A percentile compares a stretch with the other conserved stretches of the same genome.
Conservation (phyloP, 1,139 yeast species). For the Magnusiomyces fungicola region DNA sequence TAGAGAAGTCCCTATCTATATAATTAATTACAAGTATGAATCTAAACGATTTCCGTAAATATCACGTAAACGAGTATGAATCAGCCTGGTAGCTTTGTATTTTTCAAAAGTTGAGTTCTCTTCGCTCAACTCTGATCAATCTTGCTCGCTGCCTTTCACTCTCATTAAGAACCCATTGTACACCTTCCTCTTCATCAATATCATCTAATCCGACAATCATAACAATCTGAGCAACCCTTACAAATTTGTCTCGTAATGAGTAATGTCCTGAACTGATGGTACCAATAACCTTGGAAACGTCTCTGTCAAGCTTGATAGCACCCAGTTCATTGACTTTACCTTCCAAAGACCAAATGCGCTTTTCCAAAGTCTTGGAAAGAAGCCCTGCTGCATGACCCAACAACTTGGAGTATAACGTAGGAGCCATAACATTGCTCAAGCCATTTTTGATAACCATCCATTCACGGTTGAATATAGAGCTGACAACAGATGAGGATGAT, state of each 20-base stretch:
- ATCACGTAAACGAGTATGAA: too few species aligned
- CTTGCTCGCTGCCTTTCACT: slow-evolving; percentile 59
- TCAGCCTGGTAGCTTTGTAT: too few species aligned
- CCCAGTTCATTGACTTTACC: slow-evolving; percentile 76
- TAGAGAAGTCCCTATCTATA: too few species aligned
- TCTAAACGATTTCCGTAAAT: too few species aligned
- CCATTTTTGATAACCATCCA: slow-evolving; percentile 67
- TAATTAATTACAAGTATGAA: too few species aligned
- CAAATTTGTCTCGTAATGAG: slow-evolving; percentile 66
- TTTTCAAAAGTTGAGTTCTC: slow-evolving; percentile 28
- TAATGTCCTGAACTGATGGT: slow-evolving; percentile 38
- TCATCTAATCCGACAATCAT: slow-evolving; percentile 79
- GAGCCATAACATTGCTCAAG: slow-evolving; percentile 51
- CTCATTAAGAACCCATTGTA: slow-evolving; percentile 77
- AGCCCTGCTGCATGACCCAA: slow-evolving; percentile 47
- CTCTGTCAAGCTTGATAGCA: slow-evolving; percentile 76
- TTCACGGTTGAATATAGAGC: slow-evolving; percentile 40
- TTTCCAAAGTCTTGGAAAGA: slow-evolving; percentile 50
- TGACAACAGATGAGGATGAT: slow-evolving; percentile 21
- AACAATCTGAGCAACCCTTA: slow-evolving; percentile 75
- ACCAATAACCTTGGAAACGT: slow-evolving; percentile 59
- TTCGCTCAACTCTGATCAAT: slow-evolving; percentile 29
- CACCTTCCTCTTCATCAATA: slow-evolving; percentile 55
- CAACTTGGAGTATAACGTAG: slow-evolving; percentile 43
- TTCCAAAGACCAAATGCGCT: slow-evolving; percentile 57